These are phyloP conservation scores for Casuarina glauca DNA, from an alignment of 306 rosid genomes.

Conservation along the genomic window DNA sequence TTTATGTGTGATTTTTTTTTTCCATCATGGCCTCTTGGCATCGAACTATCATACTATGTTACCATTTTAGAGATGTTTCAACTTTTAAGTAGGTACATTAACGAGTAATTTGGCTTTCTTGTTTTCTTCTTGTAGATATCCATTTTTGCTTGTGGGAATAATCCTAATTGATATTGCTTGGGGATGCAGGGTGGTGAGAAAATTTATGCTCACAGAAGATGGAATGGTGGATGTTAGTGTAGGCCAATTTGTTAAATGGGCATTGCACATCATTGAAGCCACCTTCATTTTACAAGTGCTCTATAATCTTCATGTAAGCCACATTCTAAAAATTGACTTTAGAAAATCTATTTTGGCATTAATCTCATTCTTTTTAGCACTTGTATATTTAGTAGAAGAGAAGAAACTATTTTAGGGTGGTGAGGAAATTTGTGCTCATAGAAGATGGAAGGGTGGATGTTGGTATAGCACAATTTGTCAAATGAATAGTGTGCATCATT, in stretches of 20 bases:
- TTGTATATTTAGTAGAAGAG: too few species aligned
- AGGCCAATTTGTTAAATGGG: conserved; percentile 80
- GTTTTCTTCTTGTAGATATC: conserved; percentile 51
- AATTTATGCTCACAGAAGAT: conserved; percentile 66
- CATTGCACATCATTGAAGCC: conserved; percentile 61
- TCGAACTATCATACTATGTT: too few species aligned
- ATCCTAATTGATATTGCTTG: conserved; percentile 69
- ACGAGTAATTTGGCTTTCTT: conserved; percentile 7
- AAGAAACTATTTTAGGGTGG: too few species aligned
- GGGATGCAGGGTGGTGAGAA: conserved; percentile 85
- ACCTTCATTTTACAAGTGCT: conserved; percentile 64
- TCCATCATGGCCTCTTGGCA: too few species aligned
- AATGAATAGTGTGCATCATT: too few species aligned
- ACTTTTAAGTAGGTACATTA: neutral
- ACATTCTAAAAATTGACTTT: neutral
- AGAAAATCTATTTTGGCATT: too few species aligned
- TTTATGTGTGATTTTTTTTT: too few species aligned
- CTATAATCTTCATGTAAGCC: neutral
- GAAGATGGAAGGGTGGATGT: too few species aligned
- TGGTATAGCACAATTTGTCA: too few species aligned
- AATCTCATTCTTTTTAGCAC: too few species aligned
- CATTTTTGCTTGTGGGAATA: conserved; percentile 59
- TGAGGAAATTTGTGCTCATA: too few species aligned
- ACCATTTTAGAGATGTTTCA: neutral
- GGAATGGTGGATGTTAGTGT: conserved; percentile 73